Base-by-base conservation (phyloP, 1,139 yeast species). In the Yamadazyma siamensis region DNA sequence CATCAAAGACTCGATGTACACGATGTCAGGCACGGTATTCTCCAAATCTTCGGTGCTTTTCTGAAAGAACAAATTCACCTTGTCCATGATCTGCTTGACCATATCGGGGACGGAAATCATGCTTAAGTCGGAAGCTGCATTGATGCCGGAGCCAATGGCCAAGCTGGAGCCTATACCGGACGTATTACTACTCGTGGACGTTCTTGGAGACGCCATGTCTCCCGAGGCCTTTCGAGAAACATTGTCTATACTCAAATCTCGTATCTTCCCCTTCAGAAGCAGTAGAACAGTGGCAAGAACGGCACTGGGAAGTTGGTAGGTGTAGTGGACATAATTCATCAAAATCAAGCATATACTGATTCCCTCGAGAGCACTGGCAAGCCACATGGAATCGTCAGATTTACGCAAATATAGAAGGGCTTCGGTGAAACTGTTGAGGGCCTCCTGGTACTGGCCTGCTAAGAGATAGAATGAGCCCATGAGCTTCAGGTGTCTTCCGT, bases 351-450 rank as follows among this genome's bases (percentile, higher is more conserved):
- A 73, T 1, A 85, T 75, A 0, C 83, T 83, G 8, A 88, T 61
- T 0, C 94, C 88, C 46, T 88, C 96, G 13, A 89, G 52, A 0
- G 96, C 79, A 25, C 91, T 81, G 0, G 82, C 97, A 16, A 86
- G 66, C 98, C 98, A 91, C 13, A 91, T 61, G 47, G 75, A 74
- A 53, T 91, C 98, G 30, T 79, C 80, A 2, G 80, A 66, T 20
- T 75, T 67, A 38, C 76, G 76, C 33, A 88, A 58, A 21, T 71
- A 61, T 2, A 65, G 49, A 2, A 84, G 70, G 0, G 96, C 80
- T 24, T 88, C 96, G 9, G 80, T 71, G 43, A 88, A 83, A 36
- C 78, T 75, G 19, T 69, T 65, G 32, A 88, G 51, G 0, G 97
- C 94, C 36, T 80, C 86, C 10, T 66, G 54, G 32, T 82, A 70